Conservation (phyloP, 164 flowering plant genomes). For the Euptelea pleiosperma region DNA sequence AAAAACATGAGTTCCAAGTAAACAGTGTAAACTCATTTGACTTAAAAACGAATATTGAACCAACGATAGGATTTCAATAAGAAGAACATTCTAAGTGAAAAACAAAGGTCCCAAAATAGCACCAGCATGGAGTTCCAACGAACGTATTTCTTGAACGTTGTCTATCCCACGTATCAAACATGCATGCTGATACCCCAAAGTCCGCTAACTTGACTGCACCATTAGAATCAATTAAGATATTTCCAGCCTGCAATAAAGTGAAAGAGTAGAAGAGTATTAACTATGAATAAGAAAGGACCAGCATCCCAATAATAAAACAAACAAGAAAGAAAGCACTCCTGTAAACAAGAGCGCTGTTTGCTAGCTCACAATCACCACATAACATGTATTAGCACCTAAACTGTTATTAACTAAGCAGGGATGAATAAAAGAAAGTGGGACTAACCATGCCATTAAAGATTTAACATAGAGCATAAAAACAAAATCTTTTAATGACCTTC, state of each 20-base stretch:
- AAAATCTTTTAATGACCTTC: too few species aligned
- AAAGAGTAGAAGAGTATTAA: neutral
- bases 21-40: neutral
- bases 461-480: too few species aligned
- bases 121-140: constrained; percentile 99
- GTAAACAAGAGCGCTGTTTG: neutral
- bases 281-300: neutral
- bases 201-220: constrained; percentile 90
- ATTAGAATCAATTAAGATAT: constrained; percentile 71
- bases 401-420: neutral
- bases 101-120: neutral
- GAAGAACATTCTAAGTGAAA: neutral
- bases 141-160: constrained; percentile 91
- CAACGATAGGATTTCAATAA: constrained; percentile 6
- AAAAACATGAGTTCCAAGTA: constrained; percentile 11
- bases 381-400: neutral
- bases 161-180: constrained; percentile 95
- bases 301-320: constrained; percentile 10
- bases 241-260: constrained; percentile 76
- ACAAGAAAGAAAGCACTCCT: too few species aligned
- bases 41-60: neutral
- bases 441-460: too few species aligned
- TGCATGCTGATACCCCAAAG: constrained; percentile 94
- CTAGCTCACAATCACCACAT: neutral
- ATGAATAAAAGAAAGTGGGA: neutral